Conservation (phyloP, 768 basidiomycete genomes). For the Trametes gibbosa region DNA sequence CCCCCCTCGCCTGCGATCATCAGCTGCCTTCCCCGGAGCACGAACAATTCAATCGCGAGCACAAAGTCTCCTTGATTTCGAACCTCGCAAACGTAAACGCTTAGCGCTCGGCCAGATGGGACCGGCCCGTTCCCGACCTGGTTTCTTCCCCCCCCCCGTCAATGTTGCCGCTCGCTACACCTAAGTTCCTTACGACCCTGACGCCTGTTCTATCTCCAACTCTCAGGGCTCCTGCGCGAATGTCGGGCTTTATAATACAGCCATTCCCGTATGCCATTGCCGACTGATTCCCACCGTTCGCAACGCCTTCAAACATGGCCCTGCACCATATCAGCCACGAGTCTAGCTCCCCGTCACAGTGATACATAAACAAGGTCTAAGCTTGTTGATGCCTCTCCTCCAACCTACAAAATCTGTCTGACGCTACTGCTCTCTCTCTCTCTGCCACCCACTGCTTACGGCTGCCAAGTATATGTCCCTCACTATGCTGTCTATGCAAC, state of each 20-base stretch:
- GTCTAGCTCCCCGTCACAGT: neutral
- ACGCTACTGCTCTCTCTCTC: neutral
- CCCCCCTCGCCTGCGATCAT: neutral
- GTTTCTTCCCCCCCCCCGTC: neutral
- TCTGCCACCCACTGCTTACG: neutral
- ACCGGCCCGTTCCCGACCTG: neutral
- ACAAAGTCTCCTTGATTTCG: neutral
- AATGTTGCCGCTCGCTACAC: neutral
- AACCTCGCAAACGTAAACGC: neutral
- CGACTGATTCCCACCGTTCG: neutral
- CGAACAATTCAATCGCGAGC: neutral
- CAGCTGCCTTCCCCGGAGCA: neutral
- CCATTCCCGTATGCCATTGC: neutral
- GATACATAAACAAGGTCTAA: conserved; percentile 3
- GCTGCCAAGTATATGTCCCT: neutral
- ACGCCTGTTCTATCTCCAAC: neutral
- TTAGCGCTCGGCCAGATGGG: neutral
- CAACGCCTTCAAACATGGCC: neutral
- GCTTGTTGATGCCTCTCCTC: neutral
- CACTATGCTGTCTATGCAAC: neutral
- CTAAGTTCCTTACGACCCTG: neutral
- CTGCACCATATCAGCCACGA: conserved; percentile 5
- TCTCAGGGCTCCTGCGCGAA: neutral
- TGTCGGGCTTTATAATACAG: neutral
- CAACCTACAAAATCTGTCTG: neutral